A percentile compares a stretch with the other conserved stretches of the same genome.
Conservation (phyloP, 2,329 filamentous ascomycete genomes). For the Cordyceps cicadae region DNA sequence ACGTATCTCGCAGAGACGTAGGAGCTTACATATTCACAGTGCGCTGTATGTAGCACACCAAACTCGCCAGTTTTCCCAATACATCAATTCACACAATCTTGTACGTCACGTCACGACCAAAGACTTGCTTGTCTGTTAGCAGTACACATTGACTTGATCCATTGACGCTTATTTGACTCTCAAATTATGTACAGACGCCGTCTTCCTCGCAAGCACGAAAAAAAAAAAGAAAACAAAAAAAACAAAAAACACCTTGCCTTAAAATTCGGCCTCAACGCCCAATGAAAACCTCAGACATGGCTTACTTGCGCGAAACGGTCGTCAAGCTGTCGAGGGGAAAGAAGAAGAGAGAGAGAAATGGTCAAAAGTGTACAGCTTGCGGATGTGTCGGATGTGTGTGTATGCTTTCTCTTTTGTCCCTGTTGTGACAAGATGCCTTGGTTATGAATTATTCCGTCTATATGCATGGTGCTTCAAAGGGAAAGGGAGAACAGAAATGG, state of each 20-base stretch:
- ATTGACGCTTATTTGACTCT: conserved; percentile 7
- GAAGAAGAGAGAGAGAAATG: neutral
- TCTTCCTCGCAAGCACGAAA: neutral
- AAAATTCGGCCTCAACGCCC: neutral
- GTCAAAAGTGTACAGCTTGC: conserved; percentile 5
- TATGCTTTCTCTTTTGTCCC: conserved; percentile 1
- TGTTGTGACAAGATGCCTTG: conserved; percentile 9
- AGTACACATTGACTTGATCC: neutral
- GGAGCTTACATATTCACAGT: too few relatives aligned
- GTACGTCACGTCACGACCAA: too few relatives aligned
- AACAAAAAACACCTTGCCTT: neutral
- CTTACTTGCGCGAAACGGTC: neutral
- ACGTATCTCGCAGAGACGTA: too few relatives aligned
- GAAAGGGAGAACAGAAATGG: neutral
- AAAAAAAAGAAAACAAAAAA: neutral
- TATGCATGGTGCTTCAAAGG: conserved; percentile 7
- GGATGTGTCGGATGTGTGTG: neutral
- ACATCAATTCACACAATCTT: too few relatives aligned
- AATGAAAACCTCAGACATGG: neutral
- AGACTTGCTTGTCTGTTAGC: too few relatives aligned
- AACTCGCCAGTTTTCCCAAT: too few relatives aligned
- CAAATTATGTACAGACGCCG: conserved; percentile 4
- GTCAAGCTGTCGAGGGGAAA: neutral
- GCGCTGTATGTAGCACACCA: too few relatives aligned
- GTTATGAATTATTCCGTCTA: conserved; percentile 8